Evolutionary conservation across 352 stramenopile species (phyloP), one percentile per base, ranked within the genome.

Genomic region (Sclerospora graminicola): DNA sequence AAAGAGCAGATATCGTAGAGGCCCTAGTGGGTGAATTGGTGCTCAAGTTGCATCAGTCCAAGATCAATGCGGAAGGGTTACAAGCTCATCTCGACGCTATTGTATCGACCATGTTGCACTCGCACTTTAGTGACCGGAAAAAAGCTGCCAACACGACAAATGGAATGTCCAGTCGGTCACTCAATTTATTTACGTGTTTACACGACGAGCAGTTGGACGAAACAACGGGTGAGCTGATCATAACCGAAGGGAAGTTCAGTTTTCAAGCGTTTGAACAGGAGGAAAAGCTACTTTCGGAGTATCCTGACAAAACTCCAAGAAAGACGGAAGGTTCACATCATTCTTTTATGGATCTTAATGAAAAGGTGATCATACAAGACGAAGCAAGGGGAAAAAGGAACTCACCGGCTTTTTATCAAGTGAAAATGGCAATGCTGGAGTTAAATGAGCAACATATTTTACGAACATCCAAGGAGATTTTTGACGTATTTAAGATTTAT

Each of bases 401-500:
- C 10, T 34, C 21, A 1, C 34, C 34, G 11, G 27, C 16, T 14
- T 26, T 19, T 5, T 16, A 57, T 9, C 36, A 14, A 5, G 38
- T 64, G 0, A n/a, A 45, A 13, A 0, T 45, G 35, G 66, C 60
- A 5, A 72, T 79, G 66, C 3, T 31, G 28, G 41, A 68, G 31
- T 20, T 76, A 18, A 44, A 54, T 19, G 39, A 54, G 1, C 41
- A 57, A 0, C 75, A 89, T 38, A 48, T 90, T 4, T 36, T 87
- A 14, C 60, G 60, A 7, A 57, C 56, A 3, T 89, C 78, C 8
- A 52, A 51, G 1, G 77, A 86, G 42, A 66, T 83, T 20, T 90
- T 88, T 48, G 66, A 90, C 15, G 66, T 90, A 15, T 90, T 90
- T 46, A 86, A 87, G 51, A 60, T 83, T 38, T 88, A 90, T 49